These are phyloP conservation scores for Phylloporus sp. DNA, from an alignment of 768 basidiomycete species.

Conservation along the genomic window DNA sequence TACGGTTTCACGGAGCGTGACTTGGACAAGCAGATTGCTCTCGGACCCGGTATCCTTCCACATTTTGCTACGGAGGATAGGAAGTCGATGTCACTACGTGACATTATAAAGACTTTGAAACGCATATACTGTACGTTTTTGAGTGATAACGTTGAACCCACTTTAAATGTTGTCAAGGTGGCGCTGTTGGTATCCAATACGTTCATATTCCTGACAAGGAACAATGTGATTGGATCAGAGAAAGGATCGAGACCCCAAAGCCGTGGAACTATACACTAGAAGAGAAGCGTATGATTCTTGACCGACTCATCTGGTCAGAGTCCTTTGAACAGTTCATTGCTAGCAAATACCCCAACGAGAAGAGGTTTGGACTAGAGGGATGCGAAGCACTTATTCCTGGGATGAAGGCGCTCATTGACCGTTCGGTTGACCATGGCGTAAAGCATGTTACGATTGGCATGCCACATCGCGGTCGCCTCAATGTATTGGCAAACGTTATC, in stretches of 20 bases:
- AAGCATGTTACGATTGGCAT: slow-evolving; percentile 97
- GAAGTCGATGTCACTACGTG: slow-evolving; percentile 83
- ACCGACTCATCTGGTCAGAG: slow-evolving; percentile 99
- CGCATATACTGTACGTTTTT: slow-evolving; percentile 84
- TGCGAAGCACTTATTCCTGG: slow-evolving; percentile 97
- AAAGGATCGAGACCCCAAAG: slow-evolving; percentile 90
- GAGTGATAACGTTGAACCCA: neutral
- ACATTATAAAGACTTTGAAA: slow-evolving; percentile 87
- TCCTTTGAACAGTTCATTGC: slow-evolving; percentile 98
- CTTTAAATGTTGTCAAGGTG: slow-evolving; percentile 46
- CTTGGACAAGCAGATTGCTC: slow-evolving; percentile 88
- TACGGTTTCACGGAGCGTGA: slow-evolving; percentile 96
- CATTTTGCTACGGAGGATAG: slow-evolving; percentile 87
- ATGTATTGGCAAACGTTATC: slow-evolving; percentile 97
- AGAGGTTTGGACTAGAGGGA: slow-evolving; percentile 97
- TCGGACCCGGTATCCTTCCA: slow-evolving; percentile 94
- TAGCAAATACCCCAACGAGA: slow-evolving; percentile 98
- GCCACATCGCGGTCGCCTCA: slow-evolving; percentile 98
- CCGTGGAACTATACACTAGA: slow-evolving; percentile 98
- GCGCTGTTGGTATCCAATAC: slow-evolving; percentile 86
- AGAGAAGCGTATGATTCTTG: slow-evolving; percentile 98
- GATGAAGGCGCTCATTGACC: slow-evolving; percentile 99
- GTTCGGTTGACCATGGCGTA: slow-evolving; percentile 93
- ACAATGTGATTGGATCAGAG: slow-evolving; percentile 98
- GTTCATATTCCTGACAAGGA: slow-evolving; percentile 97